These are phyloP conservation scores for Phaffia tasmanica DNA, from an alignment of 768 basidiomycete genomes.

Conservation along the genomic window DNA sequence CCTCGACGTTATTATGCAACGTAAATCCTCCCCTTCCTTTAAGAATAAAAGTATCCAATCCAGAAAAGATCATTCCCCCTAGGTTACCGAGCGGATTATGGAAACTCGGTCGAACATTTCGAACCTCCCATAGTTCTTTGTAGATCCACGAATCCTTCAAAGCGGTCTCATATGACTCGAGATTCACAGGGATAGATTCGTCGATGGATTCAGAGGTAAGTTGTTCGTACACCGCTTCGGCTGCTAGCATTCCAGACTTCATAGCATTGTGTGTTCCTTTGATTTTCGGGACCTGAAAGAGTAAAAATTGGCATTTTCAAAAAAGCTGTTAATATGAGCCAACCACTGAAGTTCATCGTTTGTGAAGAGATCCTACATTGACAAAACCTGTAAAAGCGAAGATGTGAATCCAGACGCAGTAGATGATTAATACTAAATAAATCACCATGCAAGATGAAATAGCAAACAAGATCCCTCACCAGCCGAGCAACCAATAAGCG, in stretches of 20 bases:
- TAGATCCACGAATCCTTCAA: constrained; percentile 73
- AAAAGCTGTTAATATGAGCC: not conserved
- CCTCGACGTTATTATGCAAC: constrained; percentile 53
- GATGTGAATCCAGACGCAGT: not conserved
- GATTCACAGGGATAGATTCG: constrained; percentile 43
- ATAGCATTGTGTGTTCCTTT: constrained; percentile 98
- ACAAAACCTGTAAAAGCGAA: constrained; percentile 54
- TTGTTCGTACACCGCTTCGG: constrained; percentile 67
- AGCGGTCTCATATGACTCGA: constrained; percentile 60
- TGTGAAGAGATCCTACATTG: constrained; percentile 67
- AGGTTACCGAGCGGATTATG: constrained; percentile 59
- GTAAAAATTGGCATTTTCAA: not conserved
- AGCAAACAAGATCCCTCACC: constrained; percentile 15
- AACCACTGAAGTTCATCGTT: not conserved
- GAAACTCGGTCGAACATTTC: constrained; percentile 86
- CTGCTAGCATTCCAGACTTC: constrained; percentile 97
- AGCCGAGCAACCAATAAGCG: constrained; percentile 85
- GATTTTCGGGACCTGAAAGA: constrained; percentile 43
- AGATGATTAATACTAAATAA: not conserved
- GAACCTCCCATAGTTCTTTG: constrained; percentile 73
- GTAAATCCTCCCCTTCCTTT: constrained; percentile 88
- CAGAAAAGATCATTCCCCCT: constrained; percentile 82
- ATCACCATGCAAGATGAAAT: not conserved
- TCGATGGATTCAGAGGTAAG: constrained; percentile 35
- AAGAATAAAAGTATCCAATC: constrained; percentile 71